Base-by-base conservation (phyloP, 371 early-diverging fungal species). In the Scutellospora calospora region DNA sequence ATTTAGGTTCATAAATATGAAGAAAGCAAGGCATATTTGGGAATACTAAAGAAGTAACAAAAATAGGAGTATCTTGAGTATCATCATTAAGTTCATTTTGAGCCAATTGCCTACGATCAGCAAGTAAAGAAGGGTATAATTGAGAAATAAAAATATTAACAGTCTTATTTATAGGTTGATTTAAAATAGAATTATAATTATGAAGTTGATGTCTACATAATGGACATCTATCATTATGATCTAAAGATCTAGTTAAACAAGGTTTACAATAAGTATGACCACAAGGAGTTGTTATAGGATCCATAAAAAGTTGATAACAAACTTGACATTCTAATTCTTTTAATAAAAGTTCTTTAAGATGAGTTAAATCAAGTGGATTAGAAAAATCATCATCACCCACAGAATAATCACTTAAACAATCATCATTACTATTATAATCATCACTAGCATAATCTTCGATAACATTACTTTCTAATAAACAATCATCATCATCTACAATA, bases 231-330 rank as follows among this genome's bases (percentile, higher is more conserved):
- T 65, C 81, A 35, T 54, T 71, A 80, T 89, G 87, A 72, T 87
- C 88, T 8, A 88, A 81, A 1, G 90, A 85, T n/a, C 86, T 80
- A 49, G 90, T 83, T 4, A 92, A 73, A 73, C 95, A 94, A 1
- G 83, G 41, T 51, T 87, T 88, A 83, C 95, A 94, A 77, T 90
- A 89, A 0, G 91, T 90, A 81, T 94, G 95, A 3, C 95, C 95
- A 80, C 95, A 94, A 12, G 86, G 87, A 25, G 87, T 87, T 0
- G 93, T 93, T 51, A 92, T 82, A 3, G 95, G 93, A 18, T 89
- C 86, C n/a, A 83, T 72, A 27, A 93, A 79, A 16, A 88, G 65
- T 20, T 86, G 81, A 45, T 85, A 83, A 76, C 93, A 93, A 49
- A 92, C 83, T 25, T 88, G 85, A 81, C 94, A 94, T 78, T 90